These are phyloP conservation scores for Hygrophoropsis aurantiaca DNA, from an alignment of 768 basidiomycete genomes.

Conservation along the genomic window DNA sequence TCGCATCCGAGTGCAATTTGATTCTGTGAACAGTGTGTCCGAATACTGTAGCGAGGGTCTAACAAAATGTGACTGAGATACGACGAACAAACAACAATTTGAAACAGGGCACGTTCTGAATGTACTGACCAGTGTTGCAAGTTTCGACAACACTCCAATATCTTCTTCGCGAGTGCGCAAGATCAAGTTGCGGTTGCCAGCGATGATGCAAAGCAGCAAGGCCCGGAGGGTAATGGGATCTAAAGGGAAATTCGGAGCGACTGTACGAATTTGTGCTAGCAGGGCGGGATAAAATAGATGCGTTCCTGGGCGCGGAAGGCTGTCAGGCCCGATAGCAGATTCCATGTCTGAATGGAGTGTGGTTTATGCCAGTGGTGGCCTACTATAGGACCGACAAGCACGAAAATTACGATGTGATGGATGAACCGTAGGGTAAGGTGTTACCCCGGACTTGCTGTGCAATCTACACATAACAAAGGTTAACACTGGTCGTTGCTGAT, in stretches of 20 bases:
- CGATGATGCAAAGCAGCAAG: conserved; percentile 62
- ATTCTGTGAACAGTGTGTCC: conserved; percentile 57
- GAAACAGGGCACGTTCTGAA: conserved; percentile 6
- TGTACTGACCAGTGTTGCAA: conserved; percentile 53
- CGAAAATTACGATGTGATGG: background rate
- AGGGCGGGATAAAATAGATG: conserved; percentile 51
- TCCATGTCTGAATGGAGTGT: conserved; percentile 8
- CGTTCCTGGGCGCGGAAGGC: conserved; percentile 40
- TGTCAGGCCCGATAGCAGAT: conserved; percentile 21
- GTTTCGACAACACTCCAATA: conserved; percentile 53
- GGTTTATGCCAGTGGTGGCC: background rate
- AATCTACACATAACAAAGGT: too few species aligned
- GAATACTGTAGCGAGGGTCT: conserved; percentile 64
- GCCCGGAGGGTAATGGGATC: conserved; percentile 67
- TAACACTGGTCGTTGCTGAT: conserved; percentile 24
- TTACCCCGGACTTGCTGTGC: too few species aligned
- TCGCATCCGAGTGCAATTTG: conserved; percentile 39
- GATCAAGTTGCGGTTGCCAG: conserved; percentile 63
- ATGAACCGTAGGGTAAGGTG: background rate
- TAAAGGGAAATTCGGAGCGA: conserved; percentile 49
- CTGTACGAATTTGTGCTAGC: conserved; percentile 44
- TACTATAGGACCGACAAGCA: conserved; percentile 9
- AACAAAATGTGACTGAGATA: conserved; percentile 12
- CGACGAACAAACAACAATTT: conserved; percentile 1
- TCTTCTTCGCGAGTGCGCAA: conserved; percentile 68